Conservation (phyloP, 1,139 yeast species). For the Diutina sp. region DNA sequence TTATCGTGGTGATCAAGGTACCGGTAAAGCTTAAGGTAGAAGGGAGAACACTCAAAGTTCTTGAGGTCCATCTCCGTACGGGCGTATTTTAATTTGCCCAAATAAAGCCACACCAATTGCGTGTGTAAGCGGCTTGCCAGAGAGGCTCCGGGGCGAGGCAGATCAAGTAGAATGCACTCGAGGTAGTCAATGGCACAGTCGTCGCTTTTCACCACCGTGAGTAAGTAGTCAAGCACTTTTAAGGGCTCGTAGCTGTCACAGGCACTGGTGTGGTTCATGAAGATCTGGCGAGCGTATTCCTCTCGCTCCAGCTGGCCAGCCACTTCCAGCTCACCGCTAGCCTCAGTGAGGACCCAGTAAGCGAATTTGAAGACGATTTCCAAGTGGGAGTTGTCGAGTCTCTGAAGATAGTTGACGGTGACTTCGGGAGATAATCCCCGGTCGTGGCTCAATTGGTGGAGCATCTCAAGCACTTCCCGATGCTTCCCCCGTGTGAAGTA, state of each 20-base stretch:
- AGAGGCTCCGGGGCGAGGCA: conserved; percentile 27
- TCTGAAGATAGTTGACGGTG: conserved; percentile 51
- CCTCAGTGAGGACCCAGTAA: conserved; percentile 35
- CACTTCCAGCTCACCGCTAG: background rate
- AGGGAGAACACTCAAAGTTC: conserved; percentile 7
- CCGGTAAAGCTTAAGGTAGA: conserved; percentile 22
- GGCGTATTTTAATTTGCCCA: conserved; percentile 17
- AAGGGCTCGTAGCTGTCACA: conserved; percentile 45
- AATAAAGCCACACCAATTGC: conserved; percentile 42
- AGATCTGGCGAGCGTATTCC: conserved; percentile 25
- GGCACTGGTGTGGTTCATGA: conserved; percentile 55
- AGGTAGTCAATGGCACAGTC: conserved; percentile 40
- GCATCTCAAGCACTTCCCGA: conserved; percentile 51
- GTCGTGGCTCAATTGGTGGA: conserved; percentile 25
- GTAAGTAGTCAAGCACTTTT: conserved; percentile 39
- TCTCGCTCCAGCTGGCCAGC: background rate
- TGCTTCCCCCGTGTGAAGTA: conserved; percentile 56
- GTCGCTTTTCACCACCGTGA: conserved; percentile 11
- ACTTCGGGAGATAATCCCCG: conserved; percentile 5
- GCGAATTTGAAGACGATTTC: conserved; percentile 49
- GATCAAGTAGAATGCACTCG: conserved; percentile 38
- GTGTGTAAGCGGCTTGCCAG: conserved; percentile 33
- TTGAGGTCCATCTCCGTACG: background rate
- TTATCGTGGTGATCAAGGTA: conserved; percentile 21
- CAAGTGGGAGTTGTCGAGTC: conserved; percentile 37